Conservation (phyloP, 192 early-diverging fungal species). For the Rhizophagus clarus region DNA sequence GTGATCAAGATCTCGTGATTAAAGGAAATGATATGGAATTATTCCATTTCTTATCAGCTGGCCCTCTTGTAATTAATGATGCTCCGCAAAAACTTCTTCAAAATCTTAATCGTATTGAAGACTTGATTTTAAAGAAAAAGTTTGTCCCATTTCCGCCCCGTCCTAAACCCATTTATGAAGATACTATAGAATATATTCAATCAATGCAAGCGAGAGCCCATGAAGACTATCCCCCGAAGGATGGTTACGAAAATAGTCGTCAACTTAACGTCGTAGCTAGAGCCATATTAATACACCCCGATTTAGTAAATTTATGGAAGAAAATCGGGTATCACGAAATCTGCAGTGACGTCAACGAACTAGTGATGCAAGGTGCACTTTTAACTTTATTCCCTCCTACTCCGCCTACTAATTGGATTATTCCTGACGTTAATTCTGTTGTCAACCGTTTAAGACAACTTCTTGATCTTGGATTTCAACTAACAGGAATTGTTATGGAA, state of each 20-base stretch:
- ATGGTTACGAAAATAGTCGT: neutral
- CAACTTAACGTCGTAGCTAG: slow-evolving; percentile 9
- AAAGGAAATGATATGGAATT: slow-evolving; percentile 29
- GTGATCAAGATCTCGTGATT: neutral
- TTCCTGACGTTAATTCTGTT: no score
- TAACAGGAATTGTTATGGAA: no score
- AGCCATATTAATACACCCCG: neutral
- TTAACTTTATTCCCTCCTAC: neutral
- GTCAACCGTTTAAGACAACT: neutral
- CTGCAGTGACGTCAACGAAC: slow-evolving; percentile 18
- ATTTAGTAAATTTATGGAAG: slow-evolving; percentile 14
- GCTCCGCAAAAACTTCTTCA: neutral
- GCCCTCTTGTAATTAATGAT: neutral
- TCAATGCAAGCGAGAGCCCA: neutral
- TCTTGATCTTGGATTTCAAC: neutral
- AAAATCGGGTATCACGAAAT: neutral
- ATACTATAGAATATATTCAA: neutral
- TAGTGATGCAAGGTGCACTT: slow-evolving; percentile 26
- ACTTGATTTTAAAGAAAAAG: neutral
- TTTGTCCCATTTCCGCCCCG: slow-evolving; percentile 8
- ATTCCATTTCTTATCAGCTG: slow-evolving; percentile 5
- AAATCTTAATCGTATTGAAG: neutral
- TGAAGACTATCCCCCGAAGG: neutral
- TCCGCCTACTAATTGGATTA: no score
- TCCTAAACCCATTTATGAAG: neutral